A percentile compares a stretch with the other conserved stretches of the same genome.
These are phyloP conservation scores for Saksenaea vasiformis DNA, from an alignment of 371 early-diverging fungal genomes.

Conservation along the genomic window DNA sequence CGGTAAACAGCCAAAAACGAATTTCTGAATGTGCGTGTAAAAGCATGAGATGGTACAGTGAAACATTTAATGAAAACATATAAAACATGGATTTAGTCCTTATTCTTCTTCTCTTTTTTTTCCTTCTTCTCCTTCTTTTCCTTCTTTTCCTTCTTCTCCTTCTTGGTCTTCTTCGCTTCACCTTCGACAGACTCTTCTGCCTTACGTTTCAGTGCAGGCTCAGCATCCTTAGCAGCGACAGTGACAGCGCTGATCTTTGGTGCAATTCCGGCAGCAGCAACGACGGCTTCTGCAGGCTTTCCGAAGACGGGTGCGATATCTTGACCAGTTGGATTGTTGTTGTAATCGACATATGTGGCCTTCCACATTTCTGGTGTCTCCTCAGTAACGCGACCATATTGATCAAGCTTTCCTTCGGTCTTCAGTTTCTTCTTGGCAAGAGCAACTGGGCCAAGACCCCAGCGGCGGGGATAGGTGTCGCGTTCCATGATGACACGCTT, in stretches of 20 bases:
- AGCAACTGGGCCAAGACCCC: conserved; percentile 97
- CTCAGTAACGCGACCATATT: conserved; percentile 89
- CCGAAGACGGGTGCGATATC: conserved; percentile 35
- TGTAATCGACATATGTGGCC: conserved; percentile 74
- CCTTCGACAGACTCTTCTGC: conserved; percentile 18
- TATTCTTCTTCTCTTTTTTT: conserved; percentile 46
- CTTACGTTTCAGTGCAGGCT: conserved; percentile 27
- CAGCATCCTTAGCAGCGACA: conserved; percentile 37
- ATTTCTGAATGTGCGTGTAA: too few species aligned
- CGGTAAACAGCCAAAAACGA: too few species aligned
- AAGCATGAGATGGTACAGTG: too few species aligned
- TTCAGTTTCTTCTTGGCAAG: conserved; percentile 96
- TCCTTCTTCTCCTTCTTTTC: conserved; percentile 44
- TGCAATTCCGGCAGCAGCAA: conserved; percentile 42
- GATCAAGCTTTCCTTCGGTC: conserved; percentile 96
- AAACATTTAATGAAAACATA: background rate
- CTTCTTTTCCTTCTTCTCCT: conserved; percentile 34
- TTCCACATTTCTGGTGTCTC: conserved; percentile 83
- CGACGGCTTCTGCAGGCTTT: conserved; percentile 28
- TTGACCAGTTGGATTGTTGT: conserved; percentile 50
- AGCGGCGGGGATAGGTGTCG: conserved; percentile 97
- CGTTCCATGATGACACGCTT: conserved; percentile 99
- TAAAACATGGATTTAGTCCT: conserved; percentile 27
- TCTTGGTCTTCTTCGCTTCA: conserved; percentile 31
- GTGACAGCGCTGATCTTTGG: conserved; percentile 39